Conservation (phyloP, 2,329 filamentous ascomycete genomes). For the Venturia nashicola region DNA sequence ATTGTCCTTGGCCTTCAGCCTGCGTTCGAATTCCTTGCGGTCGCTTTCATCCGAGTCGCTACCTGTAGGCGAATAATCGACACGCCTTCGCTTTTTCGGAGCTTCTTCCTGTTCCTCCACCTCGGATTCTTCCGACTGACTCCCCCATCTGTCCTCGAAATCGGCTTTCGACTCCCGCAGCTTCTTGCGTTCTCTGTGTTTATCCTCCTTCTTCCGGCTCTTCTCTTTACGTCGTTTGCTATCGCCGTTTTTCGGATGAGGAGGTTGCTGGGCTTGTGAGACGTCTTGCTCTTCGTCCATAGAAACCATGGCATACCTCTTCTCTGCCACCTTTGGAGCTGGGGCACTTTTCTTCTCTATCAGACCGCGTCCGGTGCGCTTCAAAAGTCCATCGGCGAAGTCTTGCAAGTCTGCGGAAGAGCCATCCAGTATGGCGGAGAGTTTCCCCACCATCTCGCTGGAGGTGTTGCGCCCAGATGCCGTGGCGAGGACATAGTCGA, state of each 20-base stretch:
- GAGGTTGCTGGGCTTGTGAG: slow-evolving; percentile 13
- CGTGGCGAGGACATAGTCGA: slow-evolving; percentile 45
- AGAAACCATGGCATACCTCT: slow-evolving; percentile 41
- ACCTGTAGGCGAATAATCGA: slow-evolving; percentile 37
- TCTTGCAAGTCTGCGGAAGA: slow-evolving; percentile 30
- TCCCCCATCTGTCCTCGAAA: slow-evolving; percentile 71
- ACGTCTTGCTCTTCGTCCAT: slow-evolving; percentile 36
- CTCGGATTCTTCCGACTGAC: slow-evolving; percentile 50
- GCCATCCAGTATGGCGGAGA: slow-evolving; percentile 40
- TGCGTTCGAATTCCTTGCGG: slow-evolving; percentile 66
- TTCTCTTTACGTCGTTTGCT: slow-evolving; percentile 24
- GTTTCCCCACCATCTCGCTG: slow-evolving; percentile 36
- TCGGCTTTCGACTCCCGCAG: slow-evolving; percentile 39
- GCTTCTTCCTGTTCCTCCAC: slow-evolving; percentile 49
- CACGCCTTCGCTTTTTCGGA: slow-evolving; percentile 55
- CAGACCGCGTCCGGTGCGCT: slow-evolving; percentile 18
- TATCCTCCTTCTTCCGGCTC: slow-evolving; percentile 25
- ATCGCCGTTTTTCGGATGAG: slow-evolving; percentile 13
- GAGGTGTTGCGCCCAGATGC: slow-evolving; percentile 38
- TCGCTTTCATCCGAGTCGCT: slow-evolving; percentile 53
- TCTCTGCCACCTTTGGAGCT: slow-evolving; percentile 19
- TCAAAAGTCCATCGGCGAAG: slow-evolving; percentile 37
- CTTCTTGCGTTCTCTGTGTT: slow-evolving; percentile 30
- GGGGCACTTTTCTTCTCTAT: slow-evolving; percentile 14
- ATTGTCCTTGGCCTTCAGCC: slow-evolving; percentile 60